These are phyloP conservation scores for Nemania diffusa DNA, from an alignment of 2,329 filamentous ascomycete genomes.

Conservation along the genomic window DNA sequence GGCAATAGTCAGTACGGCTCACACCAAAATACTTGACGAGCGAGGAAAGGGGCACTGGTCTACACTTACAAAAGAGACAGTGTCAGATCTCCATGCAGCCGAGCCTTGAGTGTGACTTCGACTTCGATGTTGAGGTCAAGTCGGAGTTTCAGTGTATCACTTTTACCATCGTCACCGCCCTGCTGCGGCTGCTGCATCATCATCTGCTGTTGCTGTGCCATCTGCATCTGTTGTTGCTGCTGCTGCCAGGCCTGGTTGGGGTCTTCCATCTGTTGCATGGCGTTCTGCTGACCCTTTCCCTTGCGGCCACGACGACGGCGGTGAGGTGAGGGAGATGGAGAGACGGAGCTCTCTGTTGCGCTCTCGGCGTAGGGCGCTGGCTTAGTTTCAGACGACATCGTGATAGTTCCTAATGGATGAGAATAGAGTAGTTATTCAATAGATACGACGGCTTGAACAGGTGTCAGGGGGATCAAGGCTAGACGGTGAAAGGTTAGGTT, in stretches of 20 bases:
- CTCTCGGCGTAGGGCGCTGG: constrained; percentile 39
- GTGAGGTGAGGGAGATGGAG: constrained; percentile 37
- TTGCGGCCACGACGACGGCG: constrained; percentile 39
- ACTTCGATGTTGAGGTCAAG: constrained; percentile 85
- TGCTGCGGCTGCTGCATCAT: constrained; percentile 35
- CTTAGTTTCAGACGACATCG: constrained; percentile 38
- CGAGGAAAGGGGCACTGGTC: background rate
- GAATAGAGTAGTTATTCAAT: background rate
- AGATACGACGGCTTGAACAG: background rate
- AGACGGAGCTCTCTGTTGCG: constrained; percentile 39
- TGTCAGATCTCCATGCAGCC: constrained; percentile 85
- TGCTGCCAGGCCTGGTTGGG: constrained; percentile 35
- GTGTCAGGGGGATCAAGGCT: no score
- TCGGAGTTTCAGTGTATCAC: constrained; percentile 74
- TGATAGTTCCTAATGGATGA: background rate
- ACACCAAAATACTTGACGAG: background rate
- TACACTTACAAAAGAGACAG: constrained; percentile 70
- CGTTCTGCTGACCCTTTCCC: constrained; percentile 28
- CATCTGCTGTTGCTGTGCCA: constrained; percentile 15
- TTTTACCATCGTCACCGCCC: constrained; percentile 53
- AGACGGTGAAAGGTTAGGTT: background rate
- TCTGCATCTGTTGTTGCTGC: constrained; percentile 32
- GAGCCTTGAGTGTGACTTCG: constrained; percentile 88
- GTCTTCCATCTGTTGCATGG: constrained; percentile 32
- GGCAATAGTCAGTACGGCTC: constrained; percentile 7